phyloP scores from a whole-genome alignment of 1,139 yeast genomes.

The Keqinozyma sinolaborantium region DNA sequence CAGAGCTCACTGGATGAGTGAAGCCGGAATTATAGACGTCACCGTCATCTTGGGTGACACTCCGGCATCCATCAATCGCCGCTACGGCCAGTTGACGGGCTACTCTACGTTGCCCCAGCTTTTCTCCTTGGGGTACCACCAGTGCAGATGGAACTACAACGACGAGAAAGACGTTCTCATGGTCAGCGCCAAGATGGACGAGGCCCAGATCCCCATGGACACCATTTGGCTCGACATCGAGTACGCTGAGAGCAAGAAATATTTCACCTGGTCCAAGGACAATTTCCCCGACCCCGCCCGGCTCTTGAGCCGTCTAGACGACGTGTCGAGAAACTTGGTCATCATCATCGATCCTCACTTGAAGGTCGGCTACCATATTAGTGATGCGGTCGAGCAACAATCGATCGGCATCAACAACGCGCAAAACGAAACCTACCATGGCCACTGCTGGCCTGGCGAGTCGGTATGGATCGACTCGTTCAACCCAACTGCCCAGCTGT shows the following conservation, averaged over 20 bases:
- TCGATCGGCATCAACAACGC: slow-evolving; percentile 38
- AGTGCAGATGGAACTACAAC: slow-evolving; percentile 96
- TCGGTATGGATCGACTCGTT: slow-evolving; percentile 90
- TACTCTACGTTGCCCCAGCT: slow-evolving; percentile 69
- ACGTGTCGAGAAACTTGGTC: slow-evolving; percentile 76
- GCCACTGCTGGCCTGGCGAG: slow-evolving; percentile 99
- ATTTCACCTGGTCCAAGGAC: slow-evolving; percentile 84
- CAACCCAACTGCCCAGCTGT: slow-evolving; percentile 54
- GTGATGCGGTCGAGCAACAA: slow-evolving; percentile 45
- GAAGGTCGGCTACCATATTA: slow-evolving; percentile 64
- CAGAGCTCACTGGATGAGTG: slow-evolving; percentile 89
- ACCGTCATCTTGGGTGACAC: slow-evolving; percentile 61
- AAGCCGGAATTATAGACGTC: slow-evolving; percentile 78
- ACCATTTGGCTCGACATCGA: slow-evolving; percentile 95
- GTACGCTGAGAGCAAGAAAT: slow-evolving; percentile 79
- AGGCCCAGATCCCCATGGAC: slow-evolving; percentile 77
- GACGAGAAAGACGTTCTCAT: slow-evolving; percentile 79
- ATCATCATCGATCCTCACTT: slow-evolving; percentile 91
- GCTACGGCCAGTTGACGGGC: slow-evolving; percentile 77
- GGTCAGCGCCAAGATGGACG: slow-evolving; percentile 68
- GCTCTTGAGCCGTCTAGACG: slow-evolving; percentile 62
- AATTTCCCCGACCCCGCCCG: slow-evolving; percentile 70
- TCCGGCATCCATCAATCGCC: slow-evolving; percentile 57
- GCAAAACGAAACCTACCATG: slow-evolving; percentile 50
- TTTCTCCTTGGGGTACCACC: slow-evolving; percentile 87